Percentiles rank a stretch among this genome's conserved stretches.
These are phyloP conservation scores for Jatropha podagrica DNA, from an alignment of 441 rosid genomes.

Conservation along the genomic window DNA sequence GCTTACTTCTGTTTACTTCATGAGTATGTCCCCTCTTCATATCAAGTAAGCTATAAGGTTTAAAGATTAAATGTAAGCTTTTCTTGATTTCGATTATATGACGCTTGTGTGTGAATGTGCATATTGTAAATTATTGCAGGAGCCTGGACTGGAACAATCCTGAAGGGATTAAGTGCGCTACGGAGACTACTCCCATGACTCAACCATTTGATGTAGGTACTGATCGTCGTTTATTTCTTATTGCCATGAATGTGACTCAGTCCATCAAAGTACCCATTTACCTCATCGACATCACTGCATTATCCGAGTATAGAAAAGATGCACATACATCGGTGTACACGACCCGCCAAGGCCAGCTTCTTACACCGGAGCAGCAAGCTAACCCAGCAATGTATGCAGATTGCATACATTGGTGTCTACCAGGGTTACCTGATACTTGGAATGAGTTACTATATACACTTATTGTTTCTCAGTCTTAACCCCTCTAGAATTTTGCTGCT, in stretches of 20 bases:
- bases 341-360: constrained; percentile 68
- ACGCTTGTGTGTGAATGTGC: not conserved
- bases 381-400: constrained; percentile 68
- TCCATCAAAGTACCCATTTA: constrained; percentile 51
- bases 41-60: constrained; percentile 46
- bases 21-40: constrained; percentile 88
- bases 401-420: constrained; percentile 86
- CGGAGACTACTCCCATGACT: constrained; percentile 60
- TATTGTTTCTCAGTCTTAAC: constrained; percentile 54
- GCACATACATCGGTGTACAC: constrained; percentile 79
- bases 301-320: constrained; percentile 80
- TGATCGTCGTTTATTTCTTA: constrained; percentile 50
- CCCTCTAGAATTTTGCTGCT: not conserved
- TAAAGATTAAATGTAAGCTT: not conserved
- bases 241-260: constrained; percentile 42
- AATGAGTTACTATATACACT: constrained; percentile 65
- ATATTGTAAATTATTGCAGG: constrained; percentile 32
- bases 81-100: not conserved
- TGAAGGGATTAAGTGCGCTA: constrained; percentile 74
- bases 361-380: constrained; percentile 65
- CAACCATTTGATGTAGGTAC: constrained; percentile 58
- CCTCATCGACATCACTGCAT: constrained; percentile 56
- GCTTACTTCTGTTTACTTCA: constrained; percentile 66
- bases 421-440: constrained; percentile 77
- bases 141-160: constrained; percentile 86